A percentile compares a stretch with the other conserved stretches of the same genome.
phyloP scores from a whole-genome alignment of 495 filamentous ascomycete genomes.

The Hyaloscypha hepaticicola region DNA sequence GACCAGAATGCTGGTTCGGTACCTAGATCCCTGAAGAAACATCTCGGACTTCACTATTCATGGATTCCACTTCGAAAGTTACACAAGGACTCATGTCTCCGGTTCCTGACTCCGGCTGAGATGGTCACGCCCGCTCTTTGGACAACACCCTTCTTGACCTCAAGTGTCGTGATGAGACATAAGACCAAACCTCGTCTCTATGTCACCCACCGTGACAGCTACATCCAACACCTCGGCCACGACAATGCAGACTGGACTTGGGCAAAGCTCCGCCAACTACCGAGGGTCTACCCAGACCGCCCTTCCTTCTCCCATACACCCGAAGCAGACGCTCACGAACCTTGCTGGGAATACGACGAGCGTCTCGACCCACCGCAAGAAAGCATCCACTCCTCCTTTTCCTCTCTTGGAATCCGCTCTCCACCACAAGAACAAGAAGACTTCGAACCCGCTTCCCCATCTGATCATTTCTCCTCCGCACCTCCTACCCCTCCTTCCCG shows the following conservation, averaged over 20 bases:
- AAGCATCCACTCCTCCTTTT: constrained; percentile 40
- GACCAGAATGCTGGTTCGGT: constrained; percentile 20
- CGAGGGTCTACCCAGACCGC: constrained; percentile 50
- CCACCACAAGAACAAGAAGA: constrained; percentile 9
- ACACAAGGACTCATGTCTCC: constrained; percentile 62
- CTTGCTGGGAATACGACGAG: constrained; percentile 52
- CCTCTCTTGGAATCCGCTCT: constrained; percentile 38
- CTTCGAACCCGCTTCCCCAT: constrained; percentile 37
- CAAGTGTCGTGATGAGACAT: constrained; percentile 62
- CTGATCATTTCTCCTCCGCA: constrained; percentile 29
- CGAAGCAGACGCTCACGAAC: constrained; percentile 59
- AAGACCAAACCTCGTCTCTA: constrained; percentile 58
- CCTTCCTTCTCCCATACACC: constrained; percentile 44
- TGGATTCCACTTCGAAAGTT: constrained; percentile 72
- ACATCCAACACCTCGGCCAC: constrained; percentile 51
- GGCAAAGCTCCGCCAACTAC: constrained; percentile 58
- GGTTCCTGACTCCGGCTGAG: constrained; percentile 62
- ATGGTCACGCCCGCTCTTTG: constrained; percentile 66
- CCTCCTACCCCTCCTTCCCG: constrained; percentile 1
- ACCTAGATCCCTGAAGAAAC: constrained; percentile 26
- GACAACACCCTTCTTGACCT: constrained; percentile 63
- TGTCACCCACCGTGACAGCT: constrained; percentile 64
- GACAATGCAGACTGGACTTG: constrained; percentile 56
- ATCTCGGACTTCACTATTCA: constrained; percentile 49
- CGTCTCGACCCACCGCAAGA: constrained; percentile 48